Evolutionary conservation across 345 rosid species (phyloP).

Genomic region (Populus pruinosa): DNA sequence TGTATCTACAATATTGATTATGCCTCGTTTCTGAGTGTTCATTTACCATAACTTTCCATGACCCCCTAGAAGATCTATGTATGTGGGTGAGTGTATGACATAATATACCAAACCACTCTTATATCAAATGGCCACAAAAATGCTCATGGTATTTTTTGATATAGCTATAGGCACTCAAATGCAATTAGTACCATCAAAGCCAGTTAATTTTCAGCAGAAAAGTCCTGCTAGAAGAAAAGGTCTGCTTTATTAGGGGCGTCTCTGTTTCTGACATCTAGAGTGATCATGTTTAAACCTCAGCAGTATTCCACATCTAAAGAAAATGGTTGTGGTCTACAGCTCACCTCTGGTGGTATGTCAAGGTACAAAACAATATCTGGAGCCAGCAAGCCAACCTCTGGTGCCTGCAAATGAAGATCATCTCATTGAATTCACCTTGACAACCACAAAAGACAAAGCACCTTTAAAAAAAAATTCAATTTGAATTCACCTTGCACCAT

Average conservation of each 20-base stretch:
- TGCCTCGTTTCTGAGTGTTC: background rate
- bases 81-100: background rate
- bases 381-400: constrained; percentile 66
- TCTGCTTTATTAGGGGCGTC: background rate
- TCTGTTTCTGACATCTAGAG: background rate
- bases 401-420: constrained; percentile 46
- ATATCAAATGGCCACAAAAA: background rate
- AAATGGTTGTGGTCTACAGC: background rate
- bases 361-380: constrained; percentile 81
- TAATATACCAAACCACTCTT: background rate
- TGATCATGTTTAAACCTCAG: background rate
- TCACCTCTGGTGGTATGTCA: constrained; percentile 74
- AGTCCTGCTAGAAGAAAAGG: background rate
- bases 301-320: background rate
- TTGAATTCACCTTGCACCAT: constrained; percentile 74
- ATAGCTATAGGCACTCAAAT: background rate
- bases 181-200: background rate
- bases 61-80: background rate
- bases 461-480: constrained; percentile 1
- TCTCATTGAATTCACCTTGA: background rate
- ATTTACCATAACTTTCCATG: background rate
- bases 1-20: background rate
- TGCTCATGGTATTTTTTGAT: background rate
- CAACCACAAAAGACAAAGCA: background rate
- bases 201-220: background rate